Evolutionary conservation across 352 stramenopile species (phyloP), one percentile per base, ranked within the genome.

Genomic region (Phytophthora ramorum): DNA sequence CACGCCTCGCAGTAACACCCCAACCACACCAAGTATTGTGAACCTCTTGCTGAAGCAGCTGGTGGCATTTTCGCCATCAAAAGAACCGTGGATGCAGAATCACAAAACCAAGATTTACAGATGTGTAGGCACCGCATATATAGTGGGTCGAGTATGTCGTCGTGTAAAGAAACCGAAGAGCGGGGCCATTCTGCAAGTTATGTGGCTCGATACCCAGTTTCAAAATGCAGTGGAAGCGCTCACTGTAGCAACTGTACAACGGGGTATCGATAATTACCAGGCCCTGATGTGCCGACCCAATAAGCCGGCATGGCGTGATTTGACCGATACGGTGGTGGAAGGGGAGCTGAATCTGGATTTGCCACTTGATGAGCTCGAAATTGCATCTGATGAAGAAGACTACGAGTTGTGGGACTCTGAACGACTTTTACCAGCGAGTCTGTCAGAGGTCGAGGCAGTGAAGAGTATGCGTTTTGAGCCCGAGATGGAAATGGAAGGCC

Each of bases 381-480:
- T 59, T 43, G 47, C 28, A 32, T 26, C 17, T 32, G 20, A 58
- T 20, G 32, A 26, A 45, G 10, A 51, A 56, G 16, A 6, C 34
- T 54, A 54, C 22, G 32, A 62, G 30, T 44, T 30, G 26, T 63
- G 35, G n/a, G 60, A 68, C 47, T 26, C 52, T 13, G 51, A 28
- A 12, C 32, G 14, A 14, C 30, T 49, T 13, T 32, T 53, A 7
- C 51, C 51, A 20, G 37, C 26, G n/a, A 68, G 50, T 20, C 44
- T 68, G n/a, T 34, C 51, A 34, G 48, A 56, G 17, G 32, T 56
- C 2, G 48, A 56, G n/a, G 17, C 20, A 8, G 35, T 45, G 19
- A 40, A 30, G 19, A 35, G 19, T 37, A 56, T 56, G 48, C 32
- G 32, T 24, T 55, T 35, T 17, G 48, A 56, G n/a, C 48, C 32